Evolutionary conservation across 1,284 basidiomycete genomes (phyloP), one percentile per base, ranked within the genome.

Genomic region (Mycena citricolor): DNA sequence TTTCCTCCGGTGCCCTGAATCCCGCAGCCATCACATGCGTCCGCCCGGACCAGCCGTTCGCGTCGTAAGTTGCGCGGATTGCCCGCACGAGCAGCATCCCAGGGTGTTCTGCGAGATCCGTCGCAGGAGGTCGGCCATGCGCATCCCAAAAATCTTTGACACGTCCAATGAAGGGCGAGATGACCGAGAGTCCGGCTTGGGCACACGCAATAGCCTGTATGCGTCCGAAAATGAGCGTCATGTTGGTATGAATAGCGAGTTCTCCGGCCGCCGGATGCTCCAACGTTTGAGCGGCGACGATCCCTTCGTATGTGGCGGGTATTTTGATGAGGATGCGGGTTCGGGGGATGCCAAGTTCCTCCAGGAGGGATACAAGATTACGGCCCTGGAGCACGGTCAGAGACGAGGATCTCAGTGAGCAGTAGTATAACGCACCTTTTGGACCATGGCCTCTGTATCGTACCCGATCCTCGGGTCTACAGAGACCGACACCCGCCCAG

Each of bases 141-240:
- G 57, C 57, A 16, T 56, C 52, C 58, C 60, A 66, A 62, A 63
- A 67, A 44, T 66, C 65, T 49, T 63, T 63, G 32, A 67, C 63
- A 21, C 64, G 56, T 12, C 65, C 65, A 8, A 67, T 57, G 51
- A 65, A 66, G 4, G 64, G 63, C 2, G 64, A 66, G n/a, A 66
- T 57, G 14, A 66, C 63, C 1, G 59, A 43, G 8, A 59, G 51
- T 5, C 62, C 59, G 1, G 65, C 64, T 39, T 66, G 61, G 1
- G 64, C 65, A 23, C 64, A 66, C n/a, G 64, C 64, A n/a, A 61
- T 34, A 6, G 65, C 64, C 36, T 67, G 65, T 5, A 60, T 54
- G 29, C 56, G 48, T 8, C 62, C 57, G 44, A 66, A 66, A 7
- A 67, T 47, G 21, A 66, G 61, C 2, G 64, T 66, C 14, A 64